Evolutionary conservation across 2,329 filamentous ascomycete genomes (phyloP).

Genomic region (Aspergillus vadensis): DNA sequence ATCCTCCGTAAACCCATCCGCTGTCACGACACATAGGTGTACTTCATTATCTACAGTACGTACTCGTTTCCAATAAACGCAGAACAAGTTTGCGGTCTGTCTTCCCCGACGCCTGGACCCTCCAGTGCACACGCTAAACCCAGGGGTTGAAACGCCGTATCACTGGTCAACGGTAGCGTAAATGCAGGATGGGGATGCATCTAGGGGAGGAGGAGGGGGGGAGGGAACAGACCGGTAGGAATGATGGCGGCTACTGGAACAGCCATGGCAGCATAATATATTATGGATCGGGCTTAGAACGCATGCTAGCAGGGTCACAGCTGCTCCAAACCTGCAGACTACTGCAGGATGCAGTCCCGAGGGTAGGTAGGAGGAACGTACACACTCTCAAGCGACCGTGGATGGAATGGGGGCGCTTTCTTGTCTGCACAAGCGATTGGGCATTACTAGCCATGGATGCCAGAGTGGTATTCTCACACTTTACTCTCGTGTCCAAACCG

Average conservation of each 20-base stretch:
- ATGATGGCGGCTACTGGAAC: slow-evolving; percentile 17
- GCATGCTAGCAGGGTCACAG: slow-evolving; percentile 7
- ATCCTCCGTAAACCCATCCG: background rate
- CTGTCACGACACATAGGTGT: background rate
- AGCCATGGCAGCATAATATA: slow-evolving; percentile 4
- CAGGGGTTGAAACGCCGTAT: background rate
- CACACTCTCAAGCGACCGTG: background rate
- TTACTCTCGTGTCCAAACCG: slow-evolving; percentile 1
- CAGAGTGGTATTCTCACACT: background rate
- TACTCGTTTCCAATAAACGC: background rate
- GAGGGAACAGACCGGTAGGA: background rate
- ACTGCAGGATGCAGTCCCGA: slow-evolving; percentile 6
- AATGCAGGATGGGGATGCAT: slow-evolving; percentile 8
- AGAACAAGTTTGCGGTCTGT: background rate
- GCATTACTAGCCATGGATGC: slow-evolving; percentile 13
- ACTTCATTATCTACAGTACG: no score
- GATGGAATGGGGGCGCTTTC: slow-evolving; percentile 1
- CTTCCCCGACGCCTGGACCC: background rate
- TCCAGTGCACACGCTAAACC: background rate
- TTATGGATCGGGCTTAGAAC: background rate
- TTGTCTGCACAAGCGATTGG: slow-evolving; percentile 5
- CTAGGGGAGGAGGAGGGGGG: background rate
- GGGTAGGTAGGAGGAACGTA: background rate
- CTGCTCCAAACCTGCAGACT: slow-evolving; percentile 6
- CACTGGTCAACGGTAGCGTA: slow-evolving; percentile 6